Evolutionary conservation across 2,329 filamentous ascomycete species (phyloP).

Genomic region (Claviceps pusilla): DNA sequence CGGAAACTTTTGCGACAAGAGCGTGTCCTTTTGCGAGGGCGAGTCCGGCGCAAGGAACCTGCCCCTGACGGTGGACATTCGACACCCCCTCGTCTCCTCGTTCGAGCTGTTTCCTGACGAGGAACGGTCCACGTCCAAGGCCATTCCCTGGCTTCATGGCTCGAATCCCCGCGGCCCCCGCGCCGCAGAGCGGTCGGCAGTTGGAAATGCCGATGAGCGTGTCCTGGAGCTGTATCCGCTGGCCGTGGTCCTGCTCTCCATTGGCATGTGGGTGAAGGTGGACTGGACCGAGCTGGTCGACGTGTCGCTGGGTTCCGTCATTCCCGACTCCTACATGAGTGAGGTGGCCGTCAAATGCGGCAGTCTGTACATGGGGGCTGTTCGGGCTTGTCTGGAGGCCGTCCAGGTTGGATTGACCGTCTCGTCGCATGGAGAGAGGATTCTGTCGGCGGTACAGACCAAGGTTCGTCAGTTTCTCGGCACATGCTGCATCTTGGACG

Average conservation of each 20-base stretch:
- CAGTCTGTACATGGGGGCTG: slow-evolving; percentile 59
- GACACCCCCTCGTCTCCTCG: slow-evolving; percentile 54
- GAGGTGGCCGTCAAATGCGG: slow-evolving; percentile 55
- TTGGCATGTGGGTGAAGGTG: slow-evolving; percentile 35
- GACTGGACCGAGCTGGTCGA: slow-evolving; percentile 51
- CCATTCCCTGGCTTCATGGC: slow-evolving; percentile 40
- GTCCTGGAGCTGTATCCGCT: slow-evolving; percentile 58
- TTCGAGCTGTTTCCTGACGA: slow-evolving; percentile 51
- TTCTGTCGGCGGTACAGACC: slow-evolving; percentile 38
- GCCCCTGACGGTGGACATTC: slow-evolving; percentile 40
- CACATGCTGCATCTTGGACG: slow-evolving; percentile 45
- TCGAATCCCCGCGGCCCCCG: slow-evolving; percentile 36
- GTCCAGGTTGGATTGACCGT: slow-evolving; percentile 46
- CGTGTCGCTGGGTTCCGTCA: slow-evolving; percentile 27
- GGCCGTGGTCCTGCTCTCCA: slow-evolving; percentile 56
- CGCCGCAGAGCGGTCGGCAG: slow-evolving; percentile 29
- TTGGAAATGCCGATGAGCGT: slow-evolving; percentile 37
- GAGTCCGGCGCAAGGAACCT: slow-evolving; percentile 24
- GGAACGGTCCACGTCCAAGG: slow-evolving; percentile 8
- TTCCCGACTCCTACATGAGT: slow-evolving; percentile 44
- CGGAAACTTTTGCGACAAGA: slow-evolving; percentile 52
- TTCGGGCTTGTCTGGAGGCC: slow-evolving; percentile 56
- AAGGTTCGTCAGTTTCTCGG: slow-evolving; percentile 44
- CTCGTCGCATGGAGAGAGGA: slow-evolving; percentile 30
- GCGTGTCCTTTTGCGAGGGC: slow-evolving; percentile 48